These are phyloP conservation scores for Phaeosphaeria sp. DNA, from an alignment of 2,329 filamentous ascomycete genomes.

Conservation along the genomic window DNA sequence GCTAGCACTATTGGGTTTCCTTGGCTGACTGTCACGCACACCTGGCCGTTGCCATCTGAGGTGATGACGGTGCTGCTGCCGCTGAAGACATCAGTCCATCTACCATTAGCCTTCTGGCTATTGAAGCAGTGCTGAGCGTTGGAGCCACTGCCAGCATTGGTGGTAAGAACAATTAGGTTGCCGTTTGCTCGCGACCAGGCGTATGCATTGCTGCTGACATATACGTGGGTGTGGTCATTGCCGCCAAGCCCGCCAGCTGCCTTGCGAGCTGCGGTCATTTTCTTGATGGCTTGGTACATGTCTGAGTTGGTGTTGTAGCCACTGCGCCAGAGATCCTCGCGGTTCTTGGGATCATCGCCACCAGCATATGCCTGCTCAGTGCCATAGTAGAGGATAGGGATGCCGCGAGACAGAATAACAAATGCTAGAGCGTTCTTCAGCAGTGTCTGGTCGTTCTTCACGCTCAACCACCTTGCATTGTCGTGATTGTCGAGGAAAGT, in stretches of 20 bases:
- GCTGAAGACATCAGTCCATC: slow-evolving; percentile 52
- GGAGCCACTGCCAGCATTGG: slow-evolving; percentile 51
- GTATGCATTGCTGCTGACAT: slow-evolving; percentile 53
- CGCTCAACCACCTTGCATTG: slow-evolving; percentile 45
- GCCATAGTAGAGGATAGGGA: slow-evolving; percentile 51
- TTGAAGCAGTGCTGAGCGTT: slow-evolving; percentile 54
- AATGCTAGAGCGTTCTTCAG: slow-evolving; percentile 50
- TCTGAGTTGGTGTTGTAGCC: slow-evolving; percentile 40
- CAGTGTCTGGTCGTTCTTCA: slow-evolving; percentile 44
- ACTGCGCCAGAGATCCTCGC: slow-evolving; percentile 51
- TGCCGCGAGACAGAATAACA: slow-evolving; percentile 47
- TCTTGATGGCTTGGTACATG: slow-evolving; percentile 38
- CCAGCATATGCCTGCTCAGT: slow-evolving; percentile 49
- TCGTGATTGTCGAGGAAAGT: slow-evolving; percentile 52
- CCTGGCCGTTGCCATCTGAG: slow-evolving; percentile 50
- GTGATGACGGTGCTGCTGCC: slow-evolving; percentile 45
- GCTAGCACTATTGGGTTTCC: slow-evolving; percentile 54
- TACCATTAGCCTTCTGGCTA: slow-evolving; percentile 46
- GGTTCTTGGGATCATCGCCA: slow-evolving; percentile 48
- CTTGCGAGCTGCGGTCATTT: slow-evolving; percentile 36
- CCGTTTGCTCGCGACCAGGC: slow-evolving; percentile 56
- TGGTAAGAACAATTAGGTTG: slow-evolving; percentile 55
- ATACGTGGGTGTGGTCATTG: slow-evolving; percentile 56
- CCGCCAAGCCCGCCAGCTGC: slow-evolving; percentile 51
- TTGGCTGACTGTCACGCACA: slow-evolving; percentile 52